Evolutionary conservation across 2,329 filamentous ascomycete species (phyloP), one percentile per base, ranked within the genome.

Genomic region (Ophiostoma novo-ulmi): DNA sequence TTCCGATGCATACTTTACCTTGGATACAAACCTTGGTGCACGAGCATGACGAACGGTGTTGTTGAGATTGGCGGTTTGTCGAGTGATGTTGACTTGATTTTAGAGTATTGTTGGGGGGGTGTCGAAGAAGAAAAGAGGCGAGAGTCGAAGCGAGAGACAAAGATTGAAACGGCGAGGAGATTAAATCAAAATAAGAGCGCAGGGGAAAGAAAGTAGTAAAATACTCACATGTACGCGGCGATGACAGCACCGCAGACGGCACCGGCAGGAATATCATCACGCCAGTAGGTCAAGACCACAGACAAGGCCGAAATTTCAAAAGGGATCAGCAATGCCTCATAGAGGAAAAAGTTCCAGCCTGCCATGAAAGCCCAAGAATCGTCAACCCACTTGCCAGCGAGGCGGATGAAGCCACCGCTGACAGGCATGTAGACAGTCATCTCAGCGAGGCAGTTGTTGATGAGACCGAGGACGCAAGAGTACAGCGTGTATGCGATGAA

Each of bases 361-460:
- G 78, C 81, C 77, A 82, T 83, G 75, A 90, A 89, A 44, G 87
- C 87, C 26, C 87, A 80, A 11, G 88, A 82, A n/a, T 89, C 87
- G 76, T 90, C 88, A 11, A 87, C 86, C 85, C 87, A 90, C 74
- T 87, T 81, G 38, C 87, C 87, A 5, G 87, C 87, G 75, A 89
- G 82, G 72, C 88, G 86, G 73, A 90, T 85, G 76, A 89, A 90
- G 1, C 85, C 85, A 73, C 88, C 87, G 61, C 82, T 84, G 66
- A 90, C 83, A 35, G 88, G 88, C 82, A 88, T 87, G 73, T 85
- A 85, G 52, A 83, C 82, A 39, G 81, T 84, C 88, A 90, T 90
- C 77, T 90, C 88, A 10, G 88, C 88, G 72, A 89, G 81, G 73
- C 83, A 84, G 76, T 89, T 90, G 82, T 89, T 90, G 76, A 90